Evolutionary conservation across 106 monocot genomes (phyloP).

Genomic region (Dendrobium chrysotoxum): DNA sequence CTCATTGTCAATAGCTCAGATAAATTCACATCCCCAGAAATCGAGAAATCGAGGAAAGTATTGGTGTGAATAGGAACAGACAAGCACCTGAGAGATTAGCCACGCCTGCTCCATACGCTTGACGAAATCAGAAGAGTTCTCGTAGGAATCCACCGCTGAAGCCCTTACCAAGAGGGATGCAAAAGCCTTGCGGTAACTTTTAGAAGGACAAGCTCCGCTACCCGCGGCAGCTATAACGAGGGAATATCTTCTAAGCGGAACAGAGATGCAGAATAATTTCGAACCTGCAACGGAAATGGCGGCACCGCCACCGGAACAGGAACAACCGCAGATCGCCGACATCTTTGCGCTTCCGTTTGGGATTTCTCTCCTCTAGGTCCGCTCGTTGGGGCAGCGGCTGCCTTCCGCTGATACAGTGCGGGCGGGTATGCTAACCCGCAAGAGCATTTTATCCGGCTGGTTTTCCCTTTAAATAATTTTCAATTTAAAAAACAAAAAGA

Average conservation of each 20-base stretch:
- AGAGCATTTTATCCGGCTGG: neutral
- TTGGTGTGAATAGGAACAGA: neutral
- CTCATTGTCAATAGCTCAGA: too few species aligned
- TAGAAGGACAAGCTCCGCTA: neutral
- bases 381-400: too few species aligned
- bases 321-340: conserved; percentile 1
- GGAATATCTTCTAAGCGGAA: neutral
- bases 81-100: conserved; percentile 70
- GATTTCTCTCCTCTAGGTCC: too few species aligned
- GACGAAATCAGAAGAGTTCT: conserved; percentile 39
- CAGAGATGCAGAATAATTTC: neutral
- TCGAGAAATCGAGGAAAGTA: neutral
- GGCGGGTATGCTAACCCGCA: neutral
- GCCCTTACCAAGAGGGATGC: conserved; percentile 15
- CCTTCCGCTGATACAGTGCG: neutral
- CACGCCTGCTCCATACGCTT: conserved; percentile 77
- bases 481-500: too few species aligned
- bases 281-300: neutral
- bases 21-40: neutral
- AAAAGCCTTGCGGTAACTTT: neutral
- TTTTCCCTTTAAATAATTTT: too few species aligned
- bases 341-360: neutral
- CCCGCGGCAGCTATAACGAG: neutral
- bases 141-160: conserved; percentile 36
- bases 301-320: neutral